These are phyloP conservation scores for Bondarzewia mesenterica DNA, from an alignment of 1,284 basidiomycete genomes.

Conservation along the genomic window DNA sequence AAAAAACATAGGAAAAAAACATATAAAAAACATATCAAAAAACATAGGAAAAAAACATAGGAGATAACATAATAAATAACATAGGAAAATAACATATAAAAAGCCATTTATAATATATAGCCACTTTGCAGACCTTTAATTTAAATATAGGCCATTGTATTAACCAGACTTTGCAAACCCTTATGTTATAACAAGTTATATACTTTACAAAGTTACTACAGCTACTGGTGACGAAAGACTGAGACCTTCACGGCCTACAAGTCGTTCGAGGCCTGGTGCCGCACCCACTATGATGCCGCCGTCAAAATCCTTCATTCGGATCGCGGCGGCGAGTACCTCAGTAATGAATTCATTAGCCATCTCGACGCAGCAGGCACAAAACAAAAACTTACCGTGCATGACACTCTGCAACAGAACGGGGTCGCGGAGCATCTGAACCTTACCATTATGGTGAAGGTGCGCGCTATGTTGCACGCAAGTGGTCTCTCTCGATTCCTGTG, in stretches of 20 bases:
- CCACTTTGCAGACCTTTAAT: too few species aligned
- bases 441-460: slow-evolving; percentile 8
- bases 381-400: slow-evolving; percentile 23
- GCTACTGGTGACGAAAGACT: not conserved
- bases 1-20: too few species aligned
- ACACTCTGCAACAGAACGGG: slow-evolving; percentile 28
- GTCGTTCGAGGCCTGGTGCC: not conserved
- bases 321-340: slow-evolving; percentile 2
- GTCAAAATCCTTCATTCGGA: slow-evolving; percentile 1
- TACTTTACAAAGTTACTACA: too few species aligned
- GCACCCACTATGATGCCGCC: not conserved
- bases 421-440: slow-evolving; percentile 24
- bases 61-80: too few species aligned
- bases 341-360: slow-evolving; percentile 18
- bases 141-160: too few species aligned
- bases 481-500: slow-evolving; percentile 13
- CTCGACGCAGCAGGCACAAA: slow-evolving; percentile 20
- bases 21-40: too few species aligned
- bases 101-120: too few species aligned
- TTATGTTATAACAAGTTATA: too few species aligned
- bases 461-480: slow-evolving; percentile 11
- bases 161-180: too few species aligned
- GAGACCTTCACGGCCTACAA: not conserved
- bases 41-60: too few species aligned
- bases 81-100: too few species aligned